Percentiles rank a stretch among this genome's conserved stretches.
Conservation (phyloP, 176 grass and related monocot genomes). For the Areca catechu region DNA sequence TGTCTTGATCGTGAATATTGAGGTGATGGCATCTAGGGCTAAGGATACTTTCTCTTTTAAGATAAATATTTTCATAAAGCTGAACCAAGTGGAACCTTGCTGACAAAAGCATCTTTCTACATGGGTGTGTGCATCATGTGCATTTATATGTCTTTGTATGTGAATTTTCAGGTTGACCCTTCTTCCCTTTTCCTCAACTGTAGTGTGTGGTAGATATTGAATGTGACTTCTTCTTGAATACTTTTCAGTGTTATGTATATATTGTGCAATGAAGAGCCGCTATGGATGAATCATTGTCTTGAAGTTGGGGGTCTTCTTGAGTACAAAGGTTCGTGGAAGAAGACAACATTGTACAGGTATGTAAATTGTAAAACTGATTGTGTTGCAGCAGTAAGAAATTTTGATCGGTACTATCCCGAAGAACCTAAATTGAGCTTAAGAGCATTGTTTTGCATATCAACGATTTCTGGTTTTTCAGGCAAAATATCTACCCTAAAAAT, state of each 20-base stretch:
- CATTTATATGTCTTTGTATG: background rate
- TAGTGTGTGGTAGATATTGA: background rate
- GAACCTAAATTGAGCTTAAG: background rate
- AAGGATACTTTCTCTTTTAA: too few species aligned
- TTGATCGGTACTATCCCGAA: background rate
- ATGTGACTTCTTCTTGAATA: background rate
- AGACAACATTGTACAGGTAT: slow-evolving; percentile 57
- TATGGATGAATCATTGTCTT: slow-evolving; percentile 97
- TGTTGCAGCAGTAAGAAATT: background rate
- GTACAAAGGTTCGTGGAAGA: slow-evolving; percentile 81
- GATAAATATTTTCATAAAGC: too few species aligned
- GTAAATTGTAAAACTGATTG: slow-evolving; percentile 9
- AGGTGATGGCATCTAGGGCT: too few species aligned
- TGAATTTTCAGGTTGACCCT: background rate
- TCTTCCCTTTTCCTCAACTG: background rate
- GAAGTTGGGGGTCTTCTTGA: slow-evolving; percentile 61
- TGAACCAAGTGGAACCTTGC: too few species aligned
- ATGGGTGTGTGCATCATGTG: background rate
- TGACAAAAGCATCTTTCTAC: background rate
- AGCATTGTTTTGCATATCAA: slow-evolving; percentile 12
- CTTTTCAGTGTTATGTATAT: slow-evolving; percentile 88
- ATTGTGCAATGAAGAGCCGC: slow-evolving; percentile 94
- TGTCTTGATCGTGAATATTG: too few species aligned
- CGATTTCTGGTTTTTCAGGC: slow-evolving; percentile 42
- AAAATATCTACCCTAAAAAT: slow-evolving; percentile 40